These are phyloP conservation scores for Cladophialophora exuberans DNA, from an alignment of 2,329 filamentous ascomycete genomes.

Conservation along the genomic window DNA sequence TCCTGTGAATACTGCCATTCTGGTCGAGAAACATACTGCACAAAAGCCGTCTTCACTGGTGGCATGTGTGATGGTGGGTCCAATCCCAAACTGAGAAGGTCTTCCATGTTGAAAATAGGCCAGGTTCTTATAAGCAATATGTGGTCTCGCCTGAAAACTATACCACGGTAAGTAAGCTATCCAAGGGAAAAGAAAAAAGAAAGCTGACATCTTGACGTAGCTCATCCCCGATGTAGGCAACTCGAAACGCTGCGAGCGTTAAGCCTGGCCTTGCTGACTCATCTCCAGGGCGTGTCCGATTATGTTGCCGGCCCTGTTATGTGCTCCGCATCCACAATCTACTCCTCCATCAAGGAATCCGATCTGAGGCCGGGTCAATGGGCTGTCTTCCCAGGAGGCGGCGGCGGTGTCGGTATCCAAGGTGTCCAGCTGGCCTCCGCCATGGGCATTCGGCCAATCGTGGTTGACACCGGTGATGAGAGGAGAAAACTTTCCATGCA, in stretches of 20 bases:
- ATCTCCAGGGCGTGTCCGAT: slow-evolving; percentile 58
- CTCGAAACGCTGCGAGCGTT: neutral
- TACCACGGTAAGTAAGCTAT: slow-evolving; percentile 38
- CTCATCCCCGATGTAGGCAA: slow-evolving; percentile 25
- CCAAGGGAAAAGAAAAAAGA: neutral
- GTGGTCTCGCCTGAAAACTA: slow-evolving; percentile 59
- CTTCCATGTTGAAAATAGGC: slow-evolving; percentile 5
- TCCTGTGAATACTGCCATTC: slow-evolving; percentile 55
- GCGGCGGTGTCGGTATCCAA: slow-evolving; percentile 61
- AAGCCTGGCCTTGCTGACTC: slow-evolving; percentile 31
- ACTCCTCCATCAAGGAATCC: slow-evolving; percentile 58
- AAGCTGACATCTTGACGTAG: slow-evolving; percentile 12
- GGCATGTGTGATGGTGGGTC: slow-evolving; percentile 37
- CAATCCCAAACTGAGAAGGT: neutral
- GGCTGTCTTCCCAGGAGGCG: slow-evolving; percentile 59
- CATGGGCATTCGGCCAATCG: slow-evolving; percentile 61
- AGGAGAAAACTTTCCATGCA: slow-evolving; percentile 51
- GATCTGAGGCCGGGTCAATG: slow-evolving; percentile 56
- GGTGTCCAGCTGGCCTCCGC: slow-evolving; percentile 59
- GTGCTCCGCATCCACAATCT: slow-evolving; percentile 63
- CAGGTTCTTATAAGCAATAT: slow-evolving; percentile 63
- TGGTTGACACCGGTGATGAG: slow-evolving; percentile 55
- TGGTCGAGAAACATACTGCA: slow-evolving; percentile 59
- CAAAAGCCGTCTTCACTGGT: slow-evolving; percentile 50
- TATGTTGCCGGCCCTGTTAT: slow-evolving; percentile 63